Evolutionary conservation across 108 stramenopile species (phyloP), one percentile per base, ranked within the genome.

Genomic region (Cyclotella atomus): DNA sequence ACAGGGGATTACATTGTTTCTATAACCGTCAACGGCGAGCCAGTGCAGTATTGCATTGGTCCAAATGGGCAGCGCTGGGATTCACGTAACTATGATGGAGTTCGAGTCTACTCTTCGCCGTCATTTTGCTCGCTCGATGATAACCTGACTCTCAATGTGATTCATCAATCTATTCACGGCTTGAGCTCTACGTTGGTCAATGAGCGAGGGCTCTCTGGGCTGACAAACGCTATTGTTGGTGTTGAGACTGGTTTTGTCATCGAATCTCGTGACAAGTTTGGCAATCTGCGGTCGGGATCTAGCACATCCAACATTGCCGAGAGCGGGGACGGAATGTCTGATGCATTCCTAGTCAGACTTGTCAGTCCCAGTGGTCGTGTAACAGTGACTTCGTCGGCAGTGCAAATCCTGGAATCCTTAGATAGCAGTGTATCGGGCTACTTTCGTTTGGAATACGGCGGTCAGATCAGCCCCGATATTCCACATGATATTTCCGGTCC

Each of bases 241-340:
- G 71, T 70, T 14, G 59, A 77, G 41, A 86, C 80, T 0, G 68
- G 66, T 17, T 87, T 94, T 63, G 38, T 65, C 8, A 71, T 95
- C 30, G 63, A 87, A 45, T 84, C 90, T 8, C 70, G 90, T 17
- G 95, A 95, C 72, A 82, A 84, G 35, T 95, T 93, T 75, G 92
- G 91, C 20, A 95, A 95, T 67, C 46, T 91, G 29, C 72, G 90
- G 30, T 75, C 70, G 17, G 81, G 81, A 36, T 72, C 89, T 28
- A 80, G 89, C 27, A 82, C 81, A 38, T 50, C 63, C 3, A 52
- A 80, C 50, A 54, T 87, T 65, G 60, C 36, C 20, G 85, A 82
- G 65, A 75, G 60, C 46, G 88, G 87, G 4, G 85, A 90, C 47
- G 93, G 93, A 4, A 71, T 55, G 47, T 85, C 84, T 15, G 93